phyloP scores from a whole-genome alignment of 23 red algal genomes.

The Pyropia yezoensis region DNA sequence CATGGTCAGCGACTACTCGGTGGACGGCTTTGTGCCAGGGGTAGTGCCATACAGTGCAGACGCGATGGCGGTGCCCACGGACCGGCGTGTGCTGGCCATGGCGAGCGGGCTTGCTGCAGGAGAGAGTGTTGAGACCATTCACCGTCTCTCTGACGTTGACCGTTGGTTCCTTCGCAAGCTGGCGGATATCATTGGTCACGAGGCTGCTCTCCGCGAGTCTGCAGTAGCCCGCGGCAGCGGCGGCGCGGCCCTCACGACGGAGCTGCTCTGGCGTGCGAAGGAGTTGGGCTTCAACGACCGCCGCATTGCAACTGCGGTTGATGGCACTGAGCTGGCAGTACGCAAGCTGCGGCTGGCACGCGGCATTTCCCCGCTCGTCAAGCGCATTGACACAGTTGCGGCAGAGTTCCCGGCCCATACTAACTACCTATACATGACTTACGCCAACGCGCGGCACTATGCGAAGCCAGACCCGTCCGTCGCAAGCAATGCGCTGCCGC shows the following conservation, averaged over 20 bases:
- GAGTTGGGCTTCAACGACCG: conserved; percentile 89
- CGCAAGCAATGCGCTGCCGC: background rate
- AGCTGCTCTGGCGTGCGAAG: conserved; percentile 67
- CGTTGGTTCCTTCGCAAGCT: conserved; percentile 91
- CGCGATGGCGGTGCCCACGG: conserved; percentile 71
- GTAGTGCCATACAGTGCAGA: conserved; percentile 52
- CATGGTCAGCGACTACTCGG: conserved; percentile 89
- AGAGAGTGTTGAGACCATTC: conserved; percentile 66
- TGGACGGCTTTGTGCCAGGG: conserved; percentile 84
- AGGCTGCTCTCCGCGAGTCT: conserved; percentile 23
- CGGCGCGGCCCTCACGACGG: conserved; percentile 13
- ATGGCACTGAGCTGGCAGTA: conserved; percentile 75
- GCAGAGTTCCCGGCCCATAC: conserved; percentile 97
- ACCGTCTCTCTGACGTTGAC: conserved; percentile 74
- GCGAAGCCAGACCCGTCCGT: too few relatives aligned
- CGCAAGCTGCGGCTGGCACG: conserved; percentile 56
- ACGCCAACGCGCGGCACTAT: conserved; percentile 4
- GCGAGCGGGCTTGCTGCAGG: conserved; percentile 85
- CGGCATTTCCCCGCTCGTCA: conserved; percentile 63
- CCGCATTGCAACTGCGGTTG: conserved; percentile 63
- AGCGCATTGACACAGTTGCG: conserved; percentile 96
- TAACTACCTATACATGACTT: conserved; percentile 94
- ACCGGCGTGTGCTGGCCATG: conserved; percentile 80
- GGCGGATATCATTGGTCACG: conserved; percentile 35
- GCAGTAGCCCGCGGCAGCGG: conserved; percentile 2